Evolutionary conservation across 345 rosid genomes (phyloP).

Genomic region (Physaria fendleri): DNA sequence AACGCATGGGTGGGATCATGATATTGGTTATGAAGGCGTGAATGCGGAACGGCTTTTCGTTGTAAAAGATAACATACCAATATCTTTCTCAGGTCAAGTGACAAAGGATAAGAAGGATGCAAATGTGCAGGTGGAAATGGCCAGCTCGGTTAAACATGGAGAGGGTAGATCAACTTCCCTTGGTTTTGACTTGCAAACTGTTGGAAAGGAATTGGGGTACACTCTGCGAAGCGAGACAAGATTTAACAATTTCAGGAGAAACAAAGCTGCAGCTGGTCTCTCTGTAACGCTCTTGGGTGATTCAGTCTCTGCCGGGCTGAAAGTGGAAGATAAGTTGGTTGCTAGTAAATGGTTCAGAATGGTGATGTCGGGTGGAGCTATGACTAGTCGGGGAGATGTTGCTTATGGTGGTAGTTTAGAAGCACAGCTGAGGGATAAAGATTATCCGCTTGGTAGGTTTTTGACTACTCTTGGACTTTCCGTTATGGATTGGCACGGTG

Average conservation of each 20-base stretch:
- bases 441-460: constrained; percentile 70
- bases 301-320: constrained; percentile 69
- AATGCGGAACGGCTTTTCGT: constrained; percentile 77
- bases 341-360: constrained; percentile 55
- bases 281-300: constrained; percentile 76
- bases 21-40: constrained; percentile 95
- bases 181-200: constrained; percentile 88
- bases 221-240: constrained; percentile 74
- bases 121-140: constrained; percentile 74
- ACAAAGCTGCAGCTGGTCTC: constrained; percentile 86
- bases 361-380: constrained; percentile 83
- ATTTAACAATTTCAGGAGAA: constrained; percentile 58
- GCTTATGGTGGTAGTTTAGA: constrained; percentile 95
- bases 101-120: constrained; percentile 94
- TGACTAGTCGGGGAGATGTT: constrained; percentile 71
- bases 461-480: constrained; percentile 79
- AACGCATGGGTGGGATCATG: constrained; percentile 99
- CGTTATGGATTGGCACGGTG: constrained; percentile 97
- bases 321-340: constrained; percentile 78
- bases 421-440: constrained; percentile 81
- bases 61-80: constrained; percentile 61
- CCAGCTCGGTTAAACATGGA: constrained; percentile 82
- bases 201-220: constrained; percentile 86
- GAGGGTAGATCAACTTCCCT: constrained; percentile 72
- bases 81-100: constrained; percentile 81